These are phyloP conservation scores for Striga hermonthica DNA, from an alignment of 305 asterid genomes.

Conservation along the genomic window DNA sequence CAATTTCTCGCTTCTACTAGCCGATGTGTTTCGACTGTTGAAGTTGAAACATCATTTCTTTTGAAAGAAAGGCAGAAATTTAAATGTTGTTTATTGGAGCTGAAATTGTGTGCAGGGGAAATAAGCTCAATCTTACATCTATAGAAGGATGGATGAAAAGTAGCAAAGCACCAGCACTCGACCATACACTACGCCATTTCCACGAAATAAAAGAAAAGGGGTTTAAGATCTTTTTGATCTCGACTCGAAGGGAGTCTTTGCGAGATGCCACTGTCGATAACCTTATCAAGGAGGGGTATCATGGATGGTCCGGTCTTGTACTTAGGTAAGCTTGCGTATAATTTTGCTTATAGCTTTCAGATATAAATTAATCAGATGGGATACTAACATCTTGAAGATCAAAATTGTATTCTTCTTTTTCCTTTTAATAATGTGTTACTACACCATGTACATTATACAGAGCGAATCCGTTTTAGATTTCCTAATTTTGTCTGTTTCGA, in stretches of 20 bases:
- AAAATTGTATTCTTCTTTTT: background rate
- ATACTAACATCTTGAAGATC: background rate
- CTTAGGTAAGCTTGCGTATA: slow-evolving; percentile 33
- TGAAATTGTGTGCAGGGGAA: slow-evolving; percentile 33
- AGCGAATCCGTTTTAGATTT: too few relatives aligned
- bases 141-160: slow-evolving; percentile 44
- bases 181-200: slow-evolving; percentile 34
- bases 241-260: slow-evolving; percentile 45
- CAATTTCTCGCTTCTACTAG: background rate
- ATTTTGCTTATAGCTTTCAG: background rate
- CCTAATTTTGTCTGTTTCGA: background rate
- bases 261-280: slow-evolving; percentile 54
- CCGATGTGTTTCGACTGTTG: background rate
- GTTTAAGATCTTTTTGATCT: slow-evolving; percentile 43
- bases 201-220: slow-evolving; percentile 42
- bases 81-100: background rate
- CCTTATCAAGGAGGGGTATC: slow-evolving; percentile 46
- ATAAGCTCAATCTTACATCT: slow-evolving; percentile 39
- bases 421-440: background rate
- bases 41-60: background rate
- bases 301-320: slow-evolving; percentile 46
- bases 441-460: too few relatives aligned
- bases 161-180: slow-evolving; percentile 44
- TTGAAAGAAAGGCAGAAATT: background rate
- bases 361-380: background rate